Evolutionary conservation across 2,329 filamentous ascomycete species (phyloP).

Genomic region (Iodosphaeria phyllophila): DNA sequence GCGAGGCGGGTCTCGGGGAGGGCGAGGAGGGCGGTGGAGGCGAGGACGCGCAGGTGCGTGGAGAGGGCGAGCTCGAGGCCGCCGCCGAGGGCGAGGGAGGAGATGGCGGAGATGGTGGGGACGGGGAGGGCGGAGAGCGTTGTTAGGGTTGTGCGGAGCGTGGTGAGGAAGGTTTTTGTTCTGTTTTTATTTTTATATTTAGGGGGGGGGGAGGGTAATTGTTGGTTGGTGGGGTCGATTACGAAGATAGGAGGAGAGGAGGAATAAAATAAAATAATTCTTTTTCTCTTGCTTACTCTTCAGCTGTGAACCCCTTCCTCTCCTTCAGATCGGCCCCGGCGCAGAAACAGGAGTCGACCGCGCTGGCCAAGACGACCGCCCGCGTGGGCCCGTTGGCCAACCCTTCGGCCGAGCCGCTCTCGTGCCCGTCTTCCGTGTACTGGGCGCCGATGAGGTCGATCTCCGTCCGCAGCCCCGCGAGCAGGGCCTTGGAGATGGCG

Average conservation of each 20-base stretch:
- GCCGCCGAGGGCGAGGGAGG: constrained; percentile 74
- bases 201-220: constrained; percentile 1
- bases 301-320: constrained; percentile 51
- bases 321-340: constrained; percentile 92
- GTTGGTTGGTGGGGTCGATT: background rate
- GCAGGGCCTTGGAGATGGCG: constrained; percentile 66
- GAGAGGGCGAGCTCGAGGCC: constrained; percentile 84
- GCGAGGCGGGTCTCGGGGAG: constrained; percentile 84
- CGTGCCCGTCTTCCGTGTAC: constrained; percentile 35
- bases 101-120: constrained; percentile 77
- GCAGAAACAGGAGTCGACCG: constrained; percentile 77
- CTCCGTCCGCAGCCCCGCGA: constrained; percentile 52
- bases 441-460: constrained; percentile 52
- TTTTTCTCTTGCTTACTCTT: too few relatives aligned
- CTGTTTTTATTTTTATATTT: constrained; percentile 23
- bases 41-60: constrained; percentile 76
- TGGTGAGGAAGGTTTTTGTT: constrained; percentile 58
- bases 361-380: constrained; percentile 68
- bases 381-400: constrained; percentile 43
- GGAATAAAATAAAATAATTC: constrained; percentile 6
- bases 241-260: background rate
- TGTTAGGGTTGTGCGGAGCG: constrained; percentile 59
- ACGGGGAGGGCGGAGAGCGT: constrained; percentile 59
- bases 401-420: constrained; percentile 26
- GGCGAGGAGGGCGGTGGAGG: constrained; percentile 58